Evolutionary conservation across 2,329 filamentous ascomycete genomes (phyloP).

Genomic region (Talaromyces atroroseus): DNA sequence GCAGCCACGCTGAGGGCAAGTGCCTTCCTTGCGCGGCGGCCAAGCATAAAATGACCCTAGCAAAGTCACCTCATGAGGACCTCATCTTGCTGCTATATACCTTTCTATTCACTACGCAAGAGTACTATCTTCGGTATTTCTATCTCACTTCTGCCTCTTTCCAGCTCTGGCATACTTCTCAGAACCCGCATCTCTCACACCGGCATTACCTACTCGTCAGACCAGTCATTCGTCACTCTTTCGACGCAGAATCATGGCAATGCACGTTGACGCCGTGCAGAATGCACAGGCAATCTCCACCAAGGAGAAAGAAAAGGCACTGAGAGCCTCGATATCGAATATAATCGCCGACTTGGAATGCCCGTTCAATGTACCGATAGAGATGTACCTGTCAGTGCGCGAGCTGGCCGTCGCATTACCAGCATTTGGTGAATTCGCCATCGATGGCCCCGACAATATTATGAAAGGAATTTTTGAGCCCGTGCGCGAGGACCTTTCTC

Average conservation of each 20-base stretch:
- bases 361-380: slow-evolving; percentile 7
- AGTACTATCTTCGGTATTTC: neutral
- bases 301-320: neutral
- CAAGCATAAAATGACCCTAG: too few species aligned
- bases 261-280: neutral
- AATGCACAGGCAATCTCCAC: neutral
- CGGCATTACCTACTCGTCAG: too few species aligned
- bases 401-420: neutral
- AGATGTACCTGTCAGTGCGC: slow-evolving; percentile 1
- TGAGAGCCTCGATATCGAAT: neutral
- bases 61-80: neutral
- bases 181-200: too few species aligned
- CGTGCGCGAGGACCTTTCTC: neutral
- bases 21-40: too few species aligned
- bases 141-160: neutral
- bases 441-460: neutral
- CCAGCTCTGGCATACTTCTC: too few species aligned
- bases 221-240: too few species aligned
- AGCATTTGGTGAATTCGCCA: neutral
- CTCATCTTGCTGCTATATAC: neutral
- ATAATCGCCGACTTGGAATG: neutral
- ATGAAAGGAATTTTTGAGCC: neutral
- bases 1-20: neutral
- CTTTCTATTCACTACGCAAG: too few species aligned
- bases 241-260: too few species aligned